Evolutionary conservation across 202 grass and related monocot genomes (phyloP).

Genomic region (Setaria italica): DNA sequence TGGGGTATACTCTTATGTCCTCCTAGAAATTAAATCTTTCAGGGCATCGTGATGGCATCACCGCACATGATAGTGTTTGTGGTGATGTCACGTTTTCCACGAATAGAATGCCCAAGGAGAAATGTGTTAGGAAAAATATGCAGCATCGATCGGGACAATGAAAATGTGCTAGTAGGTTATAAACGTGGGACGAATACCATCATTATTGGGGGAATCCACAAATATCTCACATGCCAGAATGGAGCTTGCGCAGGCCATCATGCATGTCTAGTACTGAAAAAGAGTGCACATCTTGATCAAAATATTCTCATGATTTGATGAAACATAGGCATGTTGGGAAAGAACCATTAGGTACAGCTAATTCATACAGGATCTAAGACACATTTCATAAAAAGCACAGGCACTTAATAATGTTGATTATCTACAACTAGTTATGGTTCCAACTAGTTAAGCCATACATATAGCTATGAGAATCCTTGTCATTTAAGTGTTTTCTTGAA

Average conservation of each 20-base stretch:
- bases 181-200: slow-evolving; percentile 85
- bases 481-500: no score
- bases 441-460: no score
- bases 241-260: slow-evolving; percentile 79
- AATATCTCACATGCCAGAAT: slow-evolving; percentile 77
- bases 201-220: slow-evolving; percentile 49
- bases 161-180: slow-evolving; percentile 81
- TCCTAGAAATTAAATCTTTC: no score
- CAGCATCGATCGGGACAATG: slow-evolving; percentile 86
- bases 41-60: background rate
- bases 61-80: background rate
- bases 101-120: slow-evolving; percentile 43
- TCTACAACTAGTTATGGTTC: no score
- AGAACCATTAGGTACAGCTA: slow-evolving; percentile 42
- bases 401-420: slow-evolving; percentile 39
- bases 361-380: no score
- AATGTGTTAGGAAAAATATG: slow-evolving; percentile 4
- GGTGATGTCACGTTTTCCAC: background rate
- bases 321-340: slow-evolving; percentile 48
- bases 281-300: slow-evolving; percentile 48
- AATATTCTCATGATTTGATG: slow-evolving; percentile 44
- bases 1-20: no score
- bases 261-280: slow-evolving; percentile 52
- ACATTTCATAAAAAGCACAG: slow-evolving; percentile 33
- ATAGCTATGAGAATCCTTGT: no score